Evolutionary conservation across 108 stramenopile genomes (phyloP).

Genomic region (Nannochloropsis oceanica): DNA sequence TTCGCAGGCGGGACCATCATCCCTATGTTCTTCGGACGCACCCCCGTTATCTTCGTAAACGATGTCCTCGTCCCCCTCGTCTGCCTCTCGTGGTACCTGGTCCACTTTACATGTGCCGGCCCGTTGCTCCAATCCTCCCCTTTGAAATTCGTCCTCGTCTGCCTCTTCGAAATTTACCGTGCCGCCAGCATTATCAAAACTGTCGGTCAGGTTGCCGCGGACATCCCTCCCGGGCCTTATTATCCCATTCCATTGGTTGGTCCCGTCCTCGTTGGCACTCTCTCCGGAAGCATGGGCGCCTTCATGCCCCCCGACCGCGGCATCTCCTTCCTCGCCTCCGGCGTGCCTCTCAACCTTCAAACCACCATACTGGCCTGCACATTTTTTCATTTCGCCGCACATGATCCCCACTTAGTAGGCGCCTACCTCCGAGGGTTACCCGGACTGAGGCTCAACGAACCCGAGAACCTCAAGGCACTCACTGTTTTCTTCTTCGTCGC

Average conservation of each 20-base stretch:
- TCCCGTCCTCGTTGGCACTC: slow-evolving; percentile 26
- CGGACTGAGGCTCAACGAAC: neutral
- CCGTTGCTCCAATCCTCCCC: slow-evolving; percentile 5
- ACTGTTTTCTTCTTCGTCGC: slow-evolving; percentile 13
- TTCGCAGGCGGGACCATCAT: slow-evolving; percentile 35
- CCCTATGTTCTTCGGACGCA: slow-evolving; percentile 34
- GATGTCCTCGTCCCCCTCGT: slow-evolving; percentile 27
- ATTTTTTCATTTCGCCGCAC: slow-evolving; percentile 25
- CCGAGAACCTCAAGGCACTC: neutral
- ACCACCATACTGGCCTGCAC: slow-evolving; percentile 23
- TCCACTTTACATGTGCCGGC: slow-evolving; percentile 13
- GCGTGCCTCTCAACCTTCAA: slow-evolving; percentile 26
- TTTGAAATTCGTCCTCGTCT: slow-evolving; percentile 15
- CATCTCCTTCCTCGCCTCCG: slow-evolving; percentile 10
- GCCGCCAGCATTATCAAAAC: slow-evolving; percentile 21
- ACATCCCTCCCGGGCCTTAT: slow-evolving; percentile 18
- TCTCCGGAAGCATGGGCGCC: slow-evolving; percentile 31
- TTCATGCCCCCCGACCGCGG: slow-evolving; percentile 39
- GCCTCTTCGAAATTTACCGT: slow-evolving; percentile 26
- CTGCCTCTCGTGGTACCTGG: slow-evolving; percentile 15
- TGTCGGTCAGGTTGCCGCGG: neutral
- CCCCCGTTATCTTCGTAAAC: slow-evolving; percentile 30
- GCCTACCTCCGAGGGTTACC: slow-evolving; percentile 11
- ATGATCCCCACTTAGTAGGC: slow-evolving; percentile 17
- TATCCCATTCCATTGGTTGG: slow-evolving; percentile 38